Conservation (phyloP, 495 filamentous ascomycete genomes). For the Penicillium dipodomyicola region DNA sequence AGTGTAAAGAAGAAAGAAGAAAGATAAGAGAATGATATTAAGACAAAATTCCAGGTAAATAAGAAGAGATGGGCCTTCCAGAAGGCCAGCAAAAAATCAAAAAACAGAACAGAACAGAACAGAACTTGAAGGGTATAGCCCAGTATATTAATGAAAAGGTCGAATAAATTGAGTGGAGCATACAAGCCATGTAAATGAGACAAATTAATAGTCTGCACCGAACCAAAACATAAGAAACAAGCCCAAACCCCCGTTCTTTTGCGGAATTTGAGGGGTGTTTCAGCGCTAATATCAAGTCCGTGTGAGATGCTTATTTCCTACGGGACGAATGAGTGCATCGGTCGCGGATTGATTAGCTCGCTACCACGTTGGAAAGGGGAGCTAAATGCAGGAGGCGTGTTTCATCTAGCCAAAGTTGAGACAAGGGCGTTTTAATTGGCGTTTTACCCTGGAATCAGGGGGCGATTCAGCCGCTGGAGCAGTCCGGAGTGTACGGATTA, state of each 20-base stretch:
- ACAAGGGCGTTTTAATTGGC: slow-evolving; percentile 10
- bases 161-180: slow-evolving; percentile 20
- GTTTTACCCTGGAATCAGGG: slow-evolving; percentile 10
- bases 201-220: slow-evolving; percentile 12
- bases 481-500: too few relatives aligned
- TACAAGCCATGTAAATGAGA: slow-evolving; percentile 29
- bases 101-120: slow-evolving; percentile 16
- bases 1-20: not conserved
- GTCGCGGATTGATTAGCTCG: slow-evolving; percentile 28
- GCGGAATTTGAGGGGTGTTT: slow-evolving; percentile 7
- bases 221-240: slow-evolving; percentile 5
- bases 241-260: slow-evolving; percentile 1
- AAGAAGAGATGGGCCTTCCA: slow-evolving; percentile 49
- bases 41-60: slow-evolving; percentile 16
- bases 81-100: slow-evolving; percentile 37
- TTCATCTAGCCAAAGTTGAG: slow-evolving; percentile 27
- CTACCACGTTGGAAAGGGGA: slow-evolving; percentile 20
- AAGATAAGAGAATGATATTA: slow-evolving; percentile 1
- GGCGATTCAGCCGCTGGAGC: not conserved
- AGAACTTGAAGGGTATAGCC: slow-evolving; percentile 1
- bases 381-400: slow-evolving; percentile 24
- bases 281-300: slow-evolving; percentile 15
- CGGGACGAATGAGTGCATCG: slow-evolving; percentile 27
- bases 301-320: slow-evolving; percentile 36
- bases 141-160: slow-evolving; percentile 15